Percentiles rank a stretch among this genome's conserved stretches.
phyloP scores from a whole-genome alignment of 805 yeast species.

The Pichia kluyveri region DNA sequence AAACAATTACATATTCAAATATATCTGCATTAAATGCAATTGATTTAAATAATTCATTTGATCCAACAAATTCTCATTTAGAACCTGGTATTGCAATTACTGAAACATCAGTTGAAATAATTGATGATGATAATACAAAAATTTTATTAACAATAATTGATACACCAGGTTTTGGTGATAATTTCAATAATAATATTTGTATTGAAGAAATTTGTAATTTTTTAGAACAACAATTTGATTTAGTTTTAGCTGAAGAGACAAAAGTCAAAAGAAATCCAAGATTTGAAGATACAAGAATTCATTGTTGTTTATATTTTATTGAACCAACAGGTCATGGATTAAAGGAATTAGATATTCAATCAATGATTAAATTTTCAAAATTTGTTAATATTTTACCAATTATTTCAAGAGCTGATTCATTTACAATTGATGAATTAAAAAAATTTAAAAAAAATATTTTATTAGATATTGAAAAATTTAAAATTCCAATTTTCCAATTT shows the following conservation, averaged over 20 bases:
- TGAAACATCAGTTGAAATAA: conserved; percentile 50
- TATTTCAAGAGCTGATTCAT: conserved; percentile 62
- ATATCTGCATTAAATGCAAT: conserved; percentile 50
- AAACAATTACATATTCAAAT: conserved; percentile 51
- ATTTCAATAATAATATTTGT: conserved; percentile 52
- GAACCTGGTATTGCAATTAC: conserved; percentile 76
- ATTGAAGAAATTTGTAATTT: conserved; percentile 56
- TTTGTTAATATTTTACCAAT: conserved; percentile 69
- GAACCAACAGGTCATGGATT: conserved; percentile 74
- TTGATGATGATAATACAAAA: conserved; percentile 52
- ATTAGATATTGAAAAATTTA: conserved; percentile 55
- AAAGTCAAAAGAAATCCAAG: conserved; percentile 80
- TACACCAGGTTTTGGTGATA: conserved; percentile 57
- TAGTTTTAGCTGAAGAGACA: conserved; percentile 78
- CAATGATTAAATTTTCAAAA: conserved; percentile 63
- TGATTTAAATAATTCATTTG: conserved; percentile 50
- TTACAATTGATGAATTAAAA: conserved; percentile 50
- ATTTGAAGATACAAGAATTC: conserved; percentile 70
- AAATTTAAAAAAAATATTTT: conserved; percentile 52
- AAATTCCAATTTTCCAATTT: conserved; percentile 69
- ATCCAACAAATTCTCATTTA: conserved; percentile 47
- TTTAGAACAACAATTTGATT: conserved; percentile 69
- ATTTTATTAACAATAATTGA: conserved; percentile 46
- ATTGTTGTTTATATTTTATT: conserved; percentile 61
- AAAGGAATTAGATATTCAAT: conserved; percentile 60